Conservation (phyloP, 148 eudicot species). For the Drosera capensis region DNA sequence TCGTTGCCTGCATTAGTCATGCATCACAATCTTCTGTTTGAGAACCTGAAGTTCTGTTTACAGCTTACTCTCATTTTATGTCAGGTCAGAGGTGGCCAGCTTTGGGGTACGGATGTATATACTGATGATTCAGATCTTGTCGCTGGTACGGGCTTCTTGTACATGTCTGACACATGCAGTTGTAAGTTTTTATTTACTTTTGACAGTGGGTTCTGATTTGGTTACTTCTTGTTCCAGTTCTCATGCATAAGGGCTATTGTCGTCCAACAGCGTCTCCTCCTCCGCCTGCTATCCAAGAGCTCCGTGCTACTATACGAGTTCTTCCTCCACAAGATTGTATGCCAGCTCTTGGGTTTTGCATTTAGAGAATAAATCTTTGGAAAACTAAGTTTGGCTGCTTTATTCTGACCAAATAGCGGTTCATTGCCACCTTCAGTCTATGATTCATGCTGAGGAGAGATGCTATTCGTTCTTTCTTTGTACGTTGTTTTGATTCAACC, state of each 20-base stretch:
- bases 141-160: constrained; percentile 46
- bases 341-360: constrained; percentile 9
- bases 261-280: constrained; percentile 90
- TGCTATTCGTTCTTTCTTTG: too few species aligned
- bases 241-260: constrained; percentile 96
- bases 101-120: constrained; percentile 97
- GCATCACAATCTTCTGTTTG: neutral
- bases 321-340: constrained; percentile 91
- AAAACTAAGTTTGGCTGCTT: too few species aligned
- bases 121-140: constrained; percentile 98
- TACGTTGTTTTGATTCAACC: too few species aligned
- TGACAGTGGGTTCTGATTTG: too few species aligned
- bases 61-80: neutral
- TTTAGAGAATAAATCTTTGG: neutral
- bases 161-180: too few species aligned
- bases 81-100: constrained; percentile 95
- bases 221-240: too few species aligned
- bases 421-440: too few species aligned
- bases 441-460: too few species aligned
- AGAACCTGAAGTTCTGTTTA: neutral
- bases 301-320: constrained; percentile 76
- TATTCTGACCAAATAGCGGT: too few species aligned
- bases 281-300: constrained; percentile 67
- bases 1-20: neutral
- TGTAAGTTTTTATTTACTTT: too few species aligned